Evolutionary conservation across 768 basidiomycete genomes (phyloP).

Genomic region (Gymnopilus junonius): DNA sequence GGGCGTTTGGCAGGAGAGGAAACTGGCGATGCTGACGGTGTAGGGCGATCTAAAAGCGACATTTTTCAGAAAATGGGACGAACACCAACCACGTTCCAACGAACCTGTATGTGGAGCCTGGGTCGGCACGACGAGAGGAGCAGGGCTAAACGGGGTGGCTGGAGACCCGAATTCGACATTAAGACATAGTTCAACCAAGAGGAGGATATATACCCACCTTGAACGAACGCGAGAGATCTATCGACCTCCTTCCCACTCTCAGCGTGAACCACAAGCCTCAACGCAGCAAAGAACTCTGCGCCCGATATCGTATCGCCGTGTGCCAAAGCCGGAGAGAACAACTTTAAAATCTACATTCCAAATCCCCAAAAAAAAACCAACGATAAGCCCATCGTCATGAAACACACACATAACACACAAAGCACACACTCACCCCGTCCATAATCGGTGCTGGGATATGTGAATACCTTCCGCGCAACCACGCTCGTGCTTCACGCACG

Average conservation of each 20-base stretch:
- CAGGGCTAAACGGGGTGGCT: background rate
- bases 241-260: constrained; percentile 67
- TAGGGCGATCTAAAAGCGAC: background rate
- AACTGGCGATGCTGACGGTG: constrained; percentile 22
- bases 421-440: constrained; percentile 53
- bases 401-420: background rate
- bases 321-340: constrained; percentile 62
- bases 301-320: constrained; percentile 59
- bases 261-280: constrained; percentile 68
- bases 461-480: constrained; percentile 74
- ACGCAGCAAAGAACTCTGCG: constrained; percentile 78
- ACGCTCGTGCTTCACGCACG: constrained; percentile 71
- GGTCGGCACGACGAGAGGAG: background rate
- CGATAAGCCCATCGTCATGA: background rate
- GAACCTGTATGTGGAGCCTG: background rate
- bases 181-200: background rate
- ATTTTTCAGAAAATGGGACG: background rate
- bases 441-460: constrained; percentile 54
- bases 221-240: constrained; percentile 70
- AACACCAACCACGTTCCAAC: background rate
- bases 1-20: constrained; percentile 28
- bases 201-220: constrained; percentile 53
- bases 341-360: constrained; percentile 58
- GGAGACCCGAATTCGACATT: background rate
- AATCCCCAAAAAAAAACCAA: no score